These are phyloP conservation scores for Avena atlantica DNA, from an alignment of 176 grass and related monocot species.

Conservation along the genomic window DNA sequence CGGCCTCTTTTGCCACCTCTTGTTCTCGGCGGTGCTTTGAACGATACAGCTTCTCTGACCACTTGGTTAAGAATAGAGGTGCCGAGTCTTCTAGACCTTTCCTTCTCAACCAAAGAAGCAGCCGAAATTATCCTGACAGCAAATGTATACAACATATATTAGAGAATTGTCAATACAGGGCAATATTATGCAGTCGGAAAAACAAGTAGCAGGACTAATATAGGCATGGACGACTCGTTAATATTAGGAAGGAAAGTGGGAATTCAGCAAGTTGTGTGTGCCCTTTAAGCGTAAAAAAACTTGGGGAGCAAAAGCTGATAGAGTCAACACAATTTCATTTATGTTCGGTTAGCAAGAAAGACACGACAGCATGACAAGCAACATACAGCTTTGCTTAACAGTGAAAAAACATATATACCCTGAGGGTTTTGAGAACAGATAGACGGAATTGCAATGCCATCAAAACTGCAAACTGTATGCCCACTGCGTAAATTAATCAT, in stretches of 20 bases:
- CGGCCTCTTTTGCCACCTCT: slow-evolving; percentile 90
- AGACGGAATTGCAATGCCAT: not conserved
- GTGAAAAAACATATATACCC: not conserved
- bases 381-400: not conserved
- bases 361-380: slow-evolving; percentile 20
- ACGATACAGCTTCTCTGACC: slow-evolving; percentile 86
- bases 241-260: not conserved
- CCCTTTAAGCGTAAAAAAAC: not conserved
- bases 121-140: slow-evolving; percentile 76
- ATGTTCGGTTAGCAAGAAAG: not conserved
- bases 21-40: slow-evolving; percentile 90
- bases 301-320: not conserved
- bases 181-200: not conserved
- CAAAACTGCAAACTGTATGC: not conserved
- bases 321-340: not conserved
- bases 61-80: slow-evolving; percentile 98
- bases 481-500: not conserved
- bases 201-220: not conserved
- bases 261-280: not conserved
- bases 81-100: slow-evolving; percentile 88
- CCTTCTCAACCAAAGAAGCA: slow-evolving; percentile 86
- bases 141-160: slow-evolving; percentile 8
- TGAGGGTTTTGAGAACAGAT: not conserved
- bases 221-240: not conserved
- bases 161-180: slow-evolving; percentile 8